A percentile compares a stretch with the other conserved stretches of the same genome.
Conservation (phyloP, 2,329 filamentous ascomycete species). For the Colletotrichum cordylinicola region DNA sequence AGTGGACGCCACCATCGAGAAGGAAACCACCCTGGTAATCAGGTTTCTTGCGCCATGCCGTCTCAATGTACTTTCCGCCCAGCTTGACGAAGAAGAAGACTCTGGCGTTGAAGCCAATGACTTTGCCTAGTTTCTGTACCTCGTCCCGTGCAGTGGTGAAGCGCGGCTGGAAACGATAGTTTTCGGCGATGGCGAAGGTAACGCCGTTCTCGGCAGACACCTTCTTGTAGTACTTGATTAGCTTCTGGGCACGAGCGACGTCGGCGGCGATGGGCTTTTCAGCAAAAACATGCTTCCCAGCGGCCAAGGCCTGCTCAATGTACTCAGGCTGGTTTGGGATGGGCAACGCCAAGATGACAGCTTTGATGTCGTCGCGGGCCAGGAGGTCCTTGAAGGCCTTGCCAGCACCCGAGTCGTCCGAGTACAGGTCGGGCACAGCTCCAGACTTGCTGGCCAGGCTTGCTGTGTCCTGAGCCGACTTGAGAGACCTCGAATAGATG, state of each 20-base stretch:
- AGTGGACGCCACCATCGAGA: constrained; percentile 79
- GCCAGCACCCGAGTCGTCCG: constrained; percentile 54
- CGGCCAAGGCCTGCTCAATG: constrained; percentile 63
- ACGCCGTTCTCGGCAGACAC: constrained; percentile 33
- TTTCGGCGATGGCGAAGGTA: constrained; percentile 72
- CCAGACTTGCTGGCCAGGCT: constrained; percentile 38
- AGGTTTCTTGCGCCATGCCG: constrained; percentile 68
- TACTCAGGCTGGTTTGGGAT: constrained; percentile 65
- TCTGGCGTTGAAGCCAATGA: constrained; percentile 41
- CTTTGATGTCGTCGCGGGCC: constrained; percentile 57
- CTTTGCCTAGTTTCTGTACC: constrained; percentile 56
- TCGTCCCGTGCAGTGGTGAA: constrained; percentile 51
- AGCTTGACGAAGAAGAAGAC: constrained; percentile 47
- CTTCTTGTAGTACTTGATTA: constrained; percentile 40
- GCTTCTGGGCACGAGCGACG: constrained; percentile 46
- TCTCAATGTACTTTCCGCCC: constrained; percentile 22
- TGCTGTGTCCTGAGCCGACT: constrained; percentile 56
- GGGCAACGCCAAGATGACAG: constrained; percentile 66
- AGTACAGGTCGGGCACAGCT: constrained; percentile 56
- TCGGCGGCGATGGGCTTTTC: constrained; percentile 74
- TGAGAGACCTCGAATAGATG: constrained; percentile 68
- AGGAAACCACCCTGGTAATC: constrained; percentile 78
- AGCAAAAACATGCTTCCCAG: constrained; percentile 72
- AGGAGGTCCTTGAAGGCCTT: constrained; percentile 58
- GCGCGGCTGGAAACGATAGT: constrained; percentile 69